Conservation (phyloP, 495 filamentous ascomycete species). For the Rostrohypoxylon terebratum region DNA sequence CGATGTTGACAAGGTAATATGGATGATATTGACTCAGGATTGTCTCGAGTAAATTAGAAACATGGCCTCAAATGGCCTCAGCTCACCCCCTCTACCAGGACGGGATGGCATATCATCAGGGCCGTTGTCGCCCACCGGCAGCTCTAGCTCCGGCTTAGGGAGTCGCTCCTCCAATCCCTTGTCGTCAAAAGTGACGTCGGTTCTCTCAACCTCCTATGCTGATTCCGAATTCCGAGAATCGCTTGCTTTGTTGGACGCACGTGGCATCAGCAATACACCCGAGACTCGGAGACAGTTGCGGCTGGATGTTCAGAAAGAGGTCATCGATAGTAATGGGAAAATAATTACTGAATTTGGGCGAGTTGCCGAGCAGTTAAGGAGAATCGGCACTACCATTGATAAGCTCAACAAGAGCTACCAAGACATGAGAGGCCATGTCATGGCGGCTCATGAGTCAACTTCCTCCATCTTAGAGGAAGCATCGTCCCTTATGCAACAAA, state of each 20-base stretch:
- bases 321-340: slow-evolving; percentile 92
- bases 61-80: slow-evolving; percentile 44
- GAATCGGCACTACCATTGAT: slow-evolving; percentile 81
- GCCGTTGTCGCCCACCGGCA: slow-evolving; percentile 37
- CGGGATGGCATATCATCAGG: slow-evolving; percentile 42
- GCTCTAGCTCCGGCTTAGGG: slow-evolving; percentile 3
- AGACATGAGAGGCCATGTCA: slow-evolving; percentile 82
- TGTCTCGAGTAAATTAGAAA: slow-evolving; percentile 24
- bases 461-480: slow-evolving; percentile 83
- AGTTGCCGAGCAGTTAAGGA: slow-evolving; percentile 92
- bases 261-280: slow-evolving; percentile 77
- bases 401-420: slow-evolving; percentile 83
- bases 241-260: slow-evolving; percentile 78
- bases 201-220: slow-evolving; percentile 91
- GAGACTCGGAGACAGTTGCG: slow-evolving; percentile 84
- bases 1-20: slow-evolving; percentile 17
- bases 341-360: slow-evolving; percentile 90
- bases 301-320: slow-evolving; percentile 89
- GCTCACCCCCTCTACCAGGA: slow-evolving; percentile 39
- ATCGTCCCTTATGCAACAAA: slow-evolving; percentile 77
- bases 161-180: slow-evolving; percentile 66
- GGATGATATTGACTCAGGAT: background rate
- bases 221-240: slow-evolving; percentile 93
- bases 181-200: slow-evolving; percentile 78
- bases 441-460: slow-evolving; percentile 78